Evolutionary conservation across 2,329 filamentous ascomycete species (phyloP), one percentile per base, ranked within the genome.

Genomic region (Xylaria sp.): DNA sequence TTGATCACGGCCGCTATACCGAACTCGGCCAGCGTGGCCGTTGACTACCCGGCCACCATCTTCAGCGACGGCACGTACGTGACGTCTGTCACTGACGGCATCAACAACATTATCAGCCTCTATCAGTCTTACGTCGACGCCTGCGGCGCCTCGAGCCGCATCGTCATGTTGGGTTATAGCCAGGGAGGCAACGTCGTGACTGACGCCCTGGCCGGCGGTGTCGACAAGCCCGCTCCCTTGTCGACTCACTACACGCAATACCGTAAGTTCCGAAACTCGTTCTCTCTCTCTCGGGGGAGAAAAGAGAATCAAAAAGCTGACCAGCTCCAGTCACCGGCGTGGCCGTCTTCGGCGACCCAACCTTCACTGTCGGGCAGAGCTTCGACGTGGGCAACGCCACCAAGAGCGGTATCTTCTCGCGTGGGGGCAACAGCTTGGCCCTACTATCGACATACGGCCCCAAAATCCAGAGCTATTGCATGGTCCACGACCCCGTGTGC

Each of bases 171-270:
- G 33, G 70, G 70, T n/a, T 71, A 53, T 17, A 70, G 67, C 59
- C 70, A 71, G 15, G 70, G 70, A 33, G 70, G 70, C 49, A 71
- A 71, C 4, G 67, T 71, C 62, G 61, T 71, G 61, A 71, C 70
- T 3, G 70, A 71, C 23, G 65, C 58, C 0, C 33, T 71, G 54
- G 70, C 70, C 6, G 70, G 67, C 17, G 70, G 70, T 7, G 70
- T 70, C 5, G 36, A 66, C n/a, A 71, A 71, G 62, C 70, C 70
- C 10, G 36, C 17, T 31, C 70, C 70, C 9, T 20, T 71, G 9
- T 56, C 17, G 9, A 15, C 17, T 0, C 15, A 59, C 1, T 70
- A 70, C 57, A 64, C 10, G 7, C 58, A 44, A n/a, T 49, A 68
- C 17, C 63, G 70, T 71, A 68, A 51, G 70, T 66, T 44, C 36